phyloP scores from a whole-genome alignment of 73 alveolate species.

The Paramecium sexaurelia region DNA sequence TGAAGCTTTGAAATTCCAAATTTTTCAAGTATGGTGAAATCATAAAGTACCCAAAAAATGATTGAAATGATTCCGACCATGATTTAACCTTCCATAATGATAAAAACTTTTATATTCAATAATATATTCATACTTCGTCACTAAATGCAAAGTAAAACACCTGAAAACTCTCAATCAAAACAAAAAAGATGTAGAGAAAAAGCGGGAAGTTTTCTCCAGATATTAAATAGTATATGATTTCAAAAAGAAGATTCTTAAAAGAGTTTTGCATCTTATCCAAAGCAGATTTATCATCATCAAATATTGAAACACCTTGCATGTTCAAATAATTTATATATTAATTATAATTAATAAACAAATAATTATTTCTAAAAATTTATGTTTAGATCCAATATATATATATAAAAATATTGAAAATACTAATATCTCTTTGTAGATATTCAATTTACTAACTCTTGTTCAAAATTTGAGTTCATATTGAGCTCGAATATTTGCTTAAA shows the following conservation, averaged over 20 bases:
- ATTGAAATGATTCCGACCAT: conserved; percentile 32
- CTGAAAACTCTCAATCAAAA: conserved; percentile 55
- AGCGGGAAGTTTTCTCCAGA: conserved; percentile 61
- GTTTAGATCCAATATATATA: no score
- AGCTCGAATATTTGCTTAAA: no score
- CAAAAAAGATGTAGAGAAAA: conserved; percentile 43
- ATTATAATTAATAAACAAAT: no score
- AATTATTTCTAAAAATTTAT: no score
- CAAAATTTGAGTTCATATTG: no score
- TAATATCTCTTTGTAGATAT: no score
- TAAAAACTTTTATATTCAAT: neutral
- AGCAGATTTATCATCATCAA: conserved; percentile 68
- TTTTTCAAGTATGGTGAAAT: conserved; percentile 51
- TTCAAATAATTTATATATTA: neutral
- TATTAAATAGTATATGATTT: conserved; percentile 52
- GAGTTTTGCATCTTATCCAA: conserved; percentile 66
- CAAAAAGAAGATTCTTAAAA: conserved; percentile 54
- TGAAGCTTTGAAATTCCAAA: conserved; percentile 18
- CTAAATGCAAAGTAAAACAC: conserved; percentile 56
- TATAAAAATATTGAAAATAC: no score
- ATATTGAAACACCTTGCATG: conserved; percentile 46
- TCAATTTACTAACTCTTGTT: no score
- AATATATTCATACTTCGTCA: conserved; percentile 41
- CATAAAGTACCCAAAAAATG: conserved; percentile 63
- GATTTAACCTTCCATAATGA: conserved; percentile 57